phyloP scores from a whole-genome alignment of 352 stramenopile species.

The Halophytophthora batemanensis region DNA sequence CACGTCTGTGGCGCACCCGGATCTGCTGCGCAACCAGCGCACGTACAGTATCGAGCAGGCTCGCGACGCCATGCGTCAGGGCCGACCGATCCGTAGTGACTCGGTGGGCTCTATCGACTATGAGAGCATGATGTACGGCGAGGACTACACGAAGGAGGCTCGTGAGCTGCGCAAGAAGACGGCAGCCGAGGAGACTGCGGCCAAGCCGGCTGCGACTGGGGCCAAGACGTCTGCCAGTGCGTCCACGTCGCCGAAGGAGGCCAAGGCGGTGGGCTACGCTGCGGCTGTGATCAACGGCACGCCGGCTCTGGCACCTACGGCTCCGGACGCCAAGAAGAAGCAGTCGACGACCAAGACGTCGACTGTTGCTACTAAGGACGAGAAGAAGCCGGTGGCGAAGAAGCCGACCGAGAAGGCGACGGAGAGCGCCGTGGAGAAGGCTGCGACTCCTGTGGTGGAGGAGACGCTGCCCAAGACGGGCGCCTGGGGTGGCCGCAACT shows the following conservation, averaged over 20 bases:
- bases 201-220: conserved; percentile 4
- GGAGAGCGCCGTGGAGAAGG: conserved; percentile 18
- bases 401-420: conserved; percentile 37
- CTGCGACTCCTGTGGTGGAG: conserved; percentile 24
- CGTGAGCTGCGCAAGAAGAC: conserved; percentile 67
- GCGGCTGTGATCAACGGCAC: conserved; percentile 78
- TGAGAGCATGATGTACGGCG: conserved; percentile 89
- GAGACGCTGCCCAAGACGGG: conserved; percentile 59
- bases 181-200: conserved; percentile 6
- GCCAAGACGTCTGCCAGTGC: conserved; percentile 12
- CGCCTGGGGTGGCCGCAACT: conserved; percentile 79
- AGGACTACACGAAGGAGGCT: conserved; percentile 87
- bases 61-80: conserved; percentile 86
- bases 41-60: conserved; percentile 93
- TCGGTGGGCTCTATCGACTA: conserved; percentile 87
- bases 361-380: conserved; percentile 33
- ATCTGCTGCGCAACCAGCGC: conserved; percentile 88
- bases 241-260: conserved; percentile 13
- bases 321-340: conserved; percentile 58
- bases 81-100: conserved; percentile 84
- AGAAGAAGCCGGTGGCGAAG: conserved; percentile 35
- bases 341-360: conserved; percentile 26
- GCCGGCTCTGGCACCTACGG: conserved; percentile 31
- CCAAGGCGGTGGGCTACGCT: conserved; percentile 68
- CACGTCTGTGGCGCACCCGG: conserved; percentile 74